phyloP scores from a whole-genome alignment of 768 basidiomycete genomes.

The Chalciporus pseudorubinellus region DNA sequence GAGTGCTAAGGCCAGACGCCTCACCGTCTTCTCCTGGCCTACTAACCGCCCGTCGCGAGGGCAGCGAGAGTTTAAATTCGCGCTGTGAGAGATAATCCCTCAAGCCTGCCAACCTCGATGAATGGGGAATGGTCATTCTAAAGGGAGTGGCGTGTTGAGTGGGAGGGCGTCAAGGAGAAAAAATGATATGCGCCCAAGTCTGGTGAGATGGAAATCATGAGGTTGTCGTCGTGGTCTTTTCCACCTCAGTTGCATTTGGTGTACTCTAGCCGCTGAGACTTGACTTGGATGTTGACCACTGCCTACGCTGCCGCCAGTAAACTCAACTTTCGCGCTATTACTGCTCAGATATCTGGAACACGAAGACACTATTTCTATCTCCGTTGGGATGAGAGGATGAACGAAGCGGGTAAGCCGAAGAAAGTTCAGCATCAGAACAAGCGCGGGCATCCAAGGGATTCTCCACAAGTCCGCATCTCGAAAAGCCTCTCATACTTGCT shows the following conservation, averaged over 20 bases:
- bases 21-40: conserved; percentile 22
- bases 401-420: conserved; percentile 4
- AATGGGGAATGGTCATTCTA: conserved; percentile 30
- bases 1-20: conserved; percentile 18
- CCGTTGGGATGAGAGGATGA: conserved; percentile 8
- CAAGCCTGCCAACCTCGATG: conserved; percentile 36
- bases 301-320: neutral
- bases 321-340: neutral
- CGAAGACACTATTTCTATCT: conserved; percentile 1
- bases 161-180: neutral
- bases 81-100: conserved; percentile 51
- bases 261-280: no score
- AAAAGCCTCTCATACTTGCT: conserved; percentile 90
- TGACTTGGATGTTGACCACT: conserved; percentile 11
- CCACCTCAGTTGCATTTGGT: conserved; percentile 6
- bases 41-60: conserved; percentile 15
- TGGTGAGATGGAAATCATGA: conserved; percentile 14
- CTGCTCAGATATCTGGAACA: neutral
- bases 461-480: conserved; percentile 66
- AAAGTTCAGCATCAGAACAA: conserved; percentile 39
- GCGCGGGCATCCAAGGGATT: conserved; percentile 60
- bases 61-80: conserved; percentile 35
- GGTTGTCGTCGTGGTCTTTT: no score
- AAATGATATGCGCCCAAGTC: neutral
- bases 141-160: conserved; percentile 6